Evolutionary conservation across 1,284 basidiomycete genomes (phyloP).

Genomic region (Xanthoconium separans): DNA sequence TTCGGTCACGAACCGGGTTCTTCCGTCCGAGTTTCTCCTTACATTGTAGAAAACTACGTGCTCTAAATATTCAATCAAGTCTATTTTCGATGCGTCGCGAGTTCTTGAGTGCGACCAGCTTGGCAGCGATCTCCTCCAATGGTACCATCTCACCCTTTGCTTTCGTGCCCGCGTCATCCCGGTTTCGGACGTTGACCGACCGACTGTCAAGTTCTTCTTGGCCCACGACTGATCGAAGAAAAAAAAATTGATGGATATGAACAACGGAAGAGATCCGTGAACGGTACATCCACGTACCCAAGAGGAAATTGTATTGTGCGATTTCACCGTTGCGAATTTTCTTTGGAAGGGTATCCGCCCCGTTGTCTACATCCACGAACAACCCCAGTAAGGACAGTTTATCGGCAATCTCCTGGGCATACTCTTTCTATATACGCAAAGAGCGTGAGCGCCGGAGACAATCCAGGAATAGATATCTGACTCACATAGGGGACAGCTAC

Average conservation of each 20-base stretch:
- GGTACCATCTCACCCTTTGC: slow-evolving; percentile 66
- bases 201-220: slow-evolving; percentile 84
- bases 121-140: slow-evolving; percentile 63
- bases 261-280: slow-evolving; percentile 3
- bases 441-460: slow-evolving; percentile 6
- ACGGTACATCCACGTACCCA: slow-evolving; percentile 60
- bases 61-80: slow-evolving; percentile 33
- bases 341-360: slow-evolving; percentile 92
- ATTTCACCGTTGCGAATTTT: slow-evolving; percentile 95
- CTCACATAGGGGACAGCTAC: slow-evolving; percentile 85
- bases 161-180: slow-evolving; percentile 89
- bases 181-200: slow-evolving; percentile 94
- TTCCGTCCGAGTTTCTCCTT: background rate
- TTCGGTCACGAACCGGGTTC: slow-evolving; percentile 2
- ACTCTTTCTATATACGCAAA: slow-evolving; percentile 70
- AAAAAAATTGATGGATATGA: background rate
- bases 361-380: slow-evolving; percentile 91
- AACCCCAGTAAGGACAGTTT: slow-evolving; percentile 73
- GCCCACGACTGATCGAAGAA: slow-evolving; percentile 74
- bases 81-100: slow-evolving; percentile 61
- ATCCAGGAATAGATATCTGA: slow-evolving; percentile 21
- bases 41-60: slow-evolving; percentile 11
- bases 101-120: slow-evolving; percentile 66
- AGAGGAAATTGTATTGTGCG: slow-evolving; percentile 95
- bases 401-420: slow-evolving; percentile 79